Percentiles rank a stretch among this genome's conserved stretches.
phyloP scores from a whole-genome alignment of 1,284 basidiomycete species.

The Ceratobasidium sp. region DNA sequence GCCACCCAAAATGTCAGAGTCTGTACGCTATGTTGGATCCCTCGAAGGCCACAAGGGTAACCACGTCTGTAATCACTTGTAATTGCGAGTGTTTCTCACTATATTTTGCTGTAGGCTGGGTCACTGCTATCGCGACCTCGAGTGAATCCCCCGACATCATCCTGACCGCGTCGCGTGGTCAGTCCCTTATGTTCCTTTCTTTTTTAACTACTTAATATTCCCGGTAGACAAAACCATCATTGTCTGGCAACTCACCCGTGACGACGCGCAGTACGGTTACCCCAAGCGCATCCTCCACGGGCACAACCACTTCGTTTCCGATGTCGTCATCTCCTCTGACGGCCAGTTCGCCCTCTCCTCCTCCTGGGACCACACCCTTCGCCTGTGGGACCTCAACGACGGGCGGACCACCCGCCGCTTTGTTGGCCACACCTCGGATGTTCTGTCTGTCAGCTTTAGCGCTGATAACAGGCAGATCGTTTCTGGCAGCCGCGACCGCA shows the following conservation, averaged over 20 bases:
- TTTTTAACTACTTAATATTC: constrained; percentile 50
- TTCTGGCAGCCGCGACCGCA: constrained; percentile 95
- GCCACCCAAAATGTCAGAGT: constrained; percentile 73
- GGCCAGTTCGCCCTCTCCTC: constrained; percentile 99
- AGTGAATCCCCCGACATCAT: constrained; percentile 98
- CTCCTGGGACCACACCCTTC: constrained; percentile 99
- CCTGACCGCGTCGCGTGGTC: constrained; percentile 95
- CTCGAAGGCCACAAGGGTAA: constrained; percentile 82
- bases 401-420: constrained; percentile 95
- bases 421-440: constrained; percentile 98
- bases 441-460: constrained; percentile 97
- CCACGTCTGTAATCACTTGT: too few species aligned
- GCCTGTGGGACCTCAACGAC: constrained; percentile 98
- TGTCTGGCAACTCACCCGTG: constrained; percentile 98
- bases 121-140: constrained; percentile 95
- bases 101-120: constrained; percentile 73
- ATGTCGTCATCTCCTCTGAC: constrained; percentile 98
- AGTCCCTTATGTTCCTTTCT: too few species aligned
- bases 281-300: constrained; percentile 98
- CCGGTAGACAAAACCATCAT: constrained; percentile 97
- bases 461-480: constrained; percentile 99
- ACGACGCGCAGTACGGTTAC: constrained; percentile 89
- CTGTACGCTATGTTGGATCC: constrained; percentile 91
- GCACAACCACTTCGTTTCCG: constrained; percentile 99
- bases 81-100: not conserved